Base-by-base conservation (phyloP, 805 yeast genomes). In the Scheffersomyces lignosus region DNA sequence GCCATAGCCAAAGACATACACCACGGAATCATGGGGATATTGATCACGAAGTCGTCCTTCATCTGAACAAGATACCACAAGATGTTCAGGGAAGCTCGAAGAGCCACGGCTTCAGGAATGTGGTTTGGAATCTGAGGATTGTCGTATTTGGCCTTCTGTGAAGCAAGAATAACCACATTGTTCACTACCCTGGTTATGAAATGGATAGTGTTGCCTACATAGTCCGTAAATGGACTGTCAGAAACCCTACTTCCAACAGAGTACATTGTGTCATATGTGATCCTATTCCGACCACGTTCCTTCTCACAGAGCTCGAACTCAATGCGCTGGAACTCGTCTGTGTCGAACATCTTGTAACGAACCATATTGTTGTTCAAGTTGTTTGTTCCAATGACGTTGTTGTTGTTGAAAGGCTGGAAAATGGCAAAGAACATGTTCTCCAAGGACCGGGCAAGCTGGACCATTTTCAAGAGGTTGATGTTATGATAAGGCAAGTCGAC, bases 401-500 rank as follows among this genome's bases (percentile, higher is more conserved):
- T 42, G 31, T 45, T 51, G 29, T 49, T 38, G 38, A 46, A 50
- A 12, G 65, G 65, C 29, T 44, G 47, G 36, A 44, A 60, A 5
- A 51, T 41, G 13, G 54, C 51, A 26, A 43, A 36, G 17, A 50
- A 29, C 58, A 57, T 52, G 33, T 47, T 48, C 36, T 60, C 66
- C 13, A 55, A 41, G 5, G 52, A 36, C n/a, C 52, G 31, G 2
- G 54, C 58, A 39, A 61, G 39, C 40, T 58, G 61, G 15, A 59
- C 59, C 36, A 61, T 28, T 20, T 53, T 54, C 23, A 58, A 38
- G 12, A 61, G 36, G 33, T 48, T 47, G 18, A 48, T 44, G 43
- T 57, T 51, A 22, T 44, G 37, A 44, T 56, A 53, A 8, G 66
- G 66, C 14, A 58, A 40, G 29, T 59, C 66, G 22, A 59, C 39